Evolutionary conservation across 805 yeast species (phyloP), one percentile per base, ranked within the genome.

Genomic region (Metschnikowia kunwiensis): DNA sequence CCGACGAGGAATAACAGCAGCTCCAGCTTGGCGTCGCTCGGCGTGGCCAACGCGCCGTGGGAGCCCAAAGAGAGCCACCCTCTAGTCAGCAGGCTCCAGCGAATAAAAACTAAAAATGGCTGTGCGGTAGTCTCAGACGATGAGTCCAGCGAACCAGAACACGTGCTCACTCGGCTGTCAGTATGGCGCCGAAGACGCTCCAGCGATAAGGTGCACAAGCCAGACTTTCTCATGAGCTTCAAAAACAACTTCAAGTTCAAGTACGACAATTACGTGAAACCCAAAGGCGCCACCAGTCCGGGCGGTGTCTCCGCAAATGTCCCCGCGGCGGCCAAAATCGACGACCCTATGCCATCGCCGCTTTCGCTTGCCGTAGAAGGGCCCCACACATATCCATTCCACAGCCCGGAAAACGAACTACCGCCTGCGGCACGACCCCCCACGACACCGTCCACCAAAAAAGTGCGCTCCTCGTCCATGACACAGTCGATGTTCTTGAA

Each of bases 1-100:
- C 55, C 56, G 18, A 55, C 65, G 2, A 44, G 72, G 32, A 65
- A 63, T 40, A 60, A 61, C 43, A 61, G 68, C 40, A 46, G 49
- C 31, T 47, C 58, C 13, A 50, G 57, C 32, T 40, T 57, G 26
- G 45, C 47, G 12, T 47, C 54, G 7, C 31, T 53, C 9, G 37
- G 33, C 10, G 41, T 45, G 11, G 41, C 31, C 7, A 36, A 47
- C 8, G 44, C 50, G 7, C 18, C 22, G 10, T 49, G 43, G 5
- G 17, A 27, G 11, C 32, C 32, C 17, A 33, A 29, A 29, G 43
- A 41, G 7, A 11, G 17, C 7, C 17, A 10, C 8, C 17, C 33
- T 7, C n/a, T 24, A 6, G 10, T 19, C 1, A 25, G 10, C 27
- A 11, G 31, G n/a, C 17, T 25, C 11, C 14, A 19, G 1, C 17